Evolutionary conservation across 371 early-diverging fungal species (phyloP).

Genomic region (Coemansia sp.): DNA sequence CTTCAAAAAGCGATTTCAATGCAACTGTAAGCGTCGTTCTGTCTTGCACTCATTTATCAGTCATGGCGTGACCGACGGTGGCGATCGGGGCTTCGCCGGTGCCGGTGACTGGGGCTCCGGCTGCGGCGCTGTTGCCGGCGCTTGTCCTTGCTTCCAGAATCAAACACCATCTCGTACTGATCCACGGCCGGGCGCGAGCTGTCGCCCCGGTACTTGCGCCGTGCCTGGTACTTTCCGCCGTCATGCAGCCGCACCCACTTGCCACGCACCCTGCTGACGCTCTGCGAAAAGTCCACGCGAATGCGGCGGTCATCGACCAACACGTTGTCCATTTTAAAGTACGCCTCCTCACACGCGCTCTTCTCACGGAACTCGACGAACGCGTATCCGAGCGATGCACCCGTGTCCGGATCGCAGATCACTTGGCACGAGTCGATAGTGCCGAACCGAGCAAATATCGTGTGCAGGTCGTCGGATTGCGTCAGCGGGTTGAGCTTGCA

Average conservation of each 20-base stretch:
- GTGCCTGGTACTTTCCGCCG: constrained; percentile 18
- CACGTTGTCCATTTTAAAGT: constrained; percentile 75
- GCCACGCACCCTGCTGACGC: constrained; percentile 81
- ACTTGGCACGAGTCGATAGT: constrained; percentile 86
- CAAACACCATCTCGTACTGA: constrained; percentile 30
- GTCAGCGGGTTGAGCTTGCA: constrained; percentile 95
- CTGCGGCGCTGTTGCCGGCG: too few relatives aligned
- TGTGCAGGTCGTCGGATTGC: constrained; percentile 84
- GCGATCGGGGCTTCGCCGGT: too few relatives aligned
- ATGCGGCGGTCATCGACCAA: constrained; percentile 96
- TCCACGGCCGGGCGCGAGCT: background rate
- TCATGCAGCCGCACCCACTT: constrained; percentile 61
- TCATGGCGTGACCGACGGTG: too few relatives aligned
- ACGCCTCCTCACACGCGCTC: constrained; percentile 83
- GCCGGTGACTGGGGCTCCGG: too few relatives aligned
- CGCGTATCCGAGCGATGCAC: constrained; percentile 87
- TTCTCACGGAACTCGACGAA: constrained; percentile 94
- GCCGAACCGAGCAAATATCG: constrained; percentile 95
- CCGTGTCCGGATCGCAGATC: constrained; percentile 82
- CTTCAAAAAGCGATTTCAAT: too few relatives aligned
- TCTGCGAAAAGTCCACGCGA: constrained; percentile 97
- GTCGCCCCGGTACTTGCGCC: constrained; percentile 13
- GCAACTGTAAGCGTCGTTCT: too few relatives aligned
- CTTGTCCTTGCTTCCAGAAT: too few relatives aligned
- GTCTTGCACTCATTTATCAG: too few relatives aligned